These are phyloP conservation scores for Alternaria triticina DNA, from an alignment of 2,329 filamentous ascomycete genomes.

Conservation along the genomic window DNA sequence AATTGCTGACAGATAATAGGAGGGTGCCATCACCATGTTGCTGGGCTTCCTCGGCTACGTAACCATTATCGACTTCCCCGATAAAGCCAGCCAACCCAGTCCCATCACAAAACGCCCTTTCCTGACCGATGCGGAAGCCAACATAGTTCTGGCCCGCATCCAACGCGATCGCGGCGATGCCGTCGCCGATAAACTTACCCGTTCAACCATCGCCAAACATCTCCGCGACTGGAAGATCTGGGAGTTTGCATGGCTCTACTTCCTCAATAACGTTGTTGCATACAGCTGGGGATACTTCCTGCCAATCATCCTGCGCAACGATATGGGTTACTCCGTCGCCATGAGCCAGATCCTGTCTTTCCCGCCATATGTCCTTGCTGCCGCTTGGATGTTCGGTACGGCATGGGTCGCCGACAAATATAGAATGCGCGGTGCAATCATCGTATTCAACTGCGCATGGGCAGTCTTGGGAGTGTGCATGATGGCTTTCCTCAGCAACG, in stretches of 20 bases:
- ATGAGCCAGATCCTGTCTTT: constrained; percentile 60
- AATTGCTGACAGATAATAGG: background rate
- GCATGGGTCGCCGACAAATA: constrained; percentile 53
- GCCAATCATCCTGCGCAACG: constrained; percentile 22
- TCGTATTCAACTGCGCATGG: constrained; percentile 63
- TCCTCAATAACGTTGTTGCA: constrained; percentile 17
- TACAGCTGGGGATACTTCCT: constrained; percentile 25
- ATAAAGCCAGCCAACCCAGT: constrained; percentile 9
- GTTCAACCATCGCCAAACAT: constrained; percentile 7
- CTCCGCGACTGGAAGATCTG: constrained; percentile 27
- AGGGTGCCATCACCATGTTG: constrained; percentile 21
- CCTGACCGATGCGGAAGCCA: constrained; percentile 24
- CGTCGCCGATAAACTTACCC: constrained; percentile 10
- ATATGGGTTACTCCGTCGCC: constrained; percentile 32
- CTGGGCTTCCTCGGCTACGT: constrained; percentile 21
- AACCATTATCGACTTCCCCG: constrained; percentile 24
- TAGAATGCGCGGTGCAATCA: constrained; percentile 32
- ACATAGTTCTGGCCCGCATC: constrained; percentile 32
- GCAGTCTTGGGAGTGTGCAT: constrained; percentile 62
- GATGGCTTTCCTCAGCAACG: constrained; percentile 47
- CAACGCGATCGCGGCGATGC: constrained; percentile 47
- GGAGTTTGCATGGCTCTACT: constrained; percentile 17
- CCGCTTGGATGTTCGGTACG: constrained; percentile 60
- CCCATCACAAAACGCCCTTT: constrained; percentile 15
- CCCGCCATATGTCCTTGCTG: constrained; percentile 62